A percentile compares a stretch with the other conserved stretches of the same genome.
These are phyloP conservation scores for Tolypocladium nubicola DNA, from an alignment of 2,329 filamentous ascomycete genomes.

Conservation along the genomic window DNA sequence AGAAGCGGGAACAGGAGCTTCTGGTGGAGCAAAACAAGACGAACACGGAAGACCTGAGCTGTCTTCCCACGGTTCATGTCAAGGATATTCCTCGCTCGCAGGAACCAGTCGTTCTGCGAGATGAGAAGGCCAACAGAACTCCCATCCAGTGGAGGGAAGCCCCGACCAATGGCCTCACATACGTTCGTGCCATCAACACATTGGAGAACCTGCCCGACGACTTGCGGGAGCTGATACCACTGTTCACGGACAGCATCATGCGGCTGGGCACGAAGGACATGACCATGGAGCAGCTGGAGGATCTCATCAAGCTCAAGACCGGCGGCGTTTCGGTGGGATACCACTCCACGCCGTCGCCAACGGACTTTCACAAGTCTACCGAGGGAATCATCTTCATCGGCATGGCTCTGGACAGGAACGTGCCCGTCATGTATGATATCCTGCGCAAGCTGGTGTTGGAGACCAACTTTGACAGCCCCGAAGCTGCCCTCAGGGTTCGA, in stretches of 20 bases:
- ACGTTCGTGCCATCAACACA: slow-evolving; percentile 81
- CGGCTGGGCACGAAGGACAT: slow-evolving; percentile 79
- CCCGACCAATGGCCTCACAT: slow-evolving; percentile 89
- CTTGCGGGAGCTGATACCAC: slow-evolving; percentile 69
- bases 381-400: slow-evolving; percentile 81
- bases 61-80: slow-evolving; percentile 78
- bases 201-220: slow-evolving; percentile 75
- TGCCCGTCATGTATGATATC: slow-evolving; percentile 84
- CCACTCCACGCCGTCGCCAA: slow-evolving; percentile 69
- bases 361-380: slow-evolving; percentile 55
- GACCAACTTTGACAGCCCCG: slow-evolving; percentile 78
- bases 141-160: slow-evolving; percentile 85
- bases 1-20: slow-evolving; percentile 68
- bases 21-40: slow-evolving; percentile 76
- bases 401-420: slow-evolving; percentile 80
- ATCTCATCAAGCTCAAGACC: slow-evolving; percentile 91
- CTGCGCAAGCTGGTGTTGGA: slow-evolving; percentile 71
- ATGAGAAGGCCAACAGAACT: slow-evolving; percentile 54
- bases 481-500: slow-evolving; percentile 71
- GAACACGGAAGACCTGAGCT: slow-evolving; percentile 74
- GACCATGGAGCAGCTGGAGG: slow-evolving; percentile 90
- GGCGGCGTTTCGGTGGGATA: slow-evolving; percentile 81
- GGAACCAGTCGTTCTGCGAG: slow-evolving; percentile 47
- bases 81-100: slow-evolving; percentile 77
- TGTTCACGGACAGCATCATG: slow-evolving; percentile 91